Evolutionary conservation across 2,329 filamentous ascomycete species (phyloP).

Genomic region (Diaporthe citriasiana): DNA sequence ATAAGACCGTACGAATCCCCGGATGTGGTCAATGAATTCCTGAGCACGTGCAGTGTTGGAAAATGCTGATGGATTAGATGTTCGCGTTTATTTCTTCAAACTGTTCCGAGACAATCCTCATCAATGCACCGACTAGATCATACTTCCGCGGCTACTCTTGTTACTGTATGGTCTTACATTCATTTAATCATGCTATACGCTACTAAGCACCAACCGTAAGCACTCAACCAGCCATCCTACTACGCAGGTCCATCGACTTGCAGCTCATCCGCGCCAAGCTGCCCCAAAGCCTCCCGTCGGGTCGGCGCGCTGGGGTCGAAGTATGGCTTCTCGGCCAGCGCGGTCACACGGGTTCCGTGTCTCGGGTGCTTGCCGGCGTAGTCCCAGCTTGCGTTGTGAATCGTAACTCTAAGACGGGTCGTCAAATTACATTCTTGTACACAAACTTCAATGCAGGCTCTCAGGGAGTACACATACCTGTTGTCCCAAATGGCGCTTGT

Average conservation of each 20-base stretch:
- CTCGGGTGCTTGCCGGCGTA: slow-evolving; percentile 76
- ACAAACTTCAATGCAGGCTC: neutral
- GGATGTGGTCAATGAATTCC: too few species aligned
- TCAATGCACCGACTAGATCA: too few species aligned
- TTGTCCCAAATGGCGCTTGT: slow-evolving; percentile 82
- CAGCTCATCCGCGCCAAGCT: slow-evolving; percentile 70
- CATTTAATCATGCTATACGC: neutral
- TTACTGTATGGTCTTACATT: neutral
- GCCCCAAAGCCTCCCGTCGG: slow-evolving; percentile 74
- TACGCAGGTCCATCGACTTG: slow-evolving; percentile 44
- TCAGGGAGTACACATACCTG: slow-evolving; percentile 56
- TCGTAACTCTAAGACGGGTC: slow-evolving; percentile 68
- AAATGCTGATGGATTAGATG: too few species aligned
- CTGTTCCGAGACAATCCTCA: too few species aligned
- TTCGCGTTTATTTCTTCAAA: too few species aligned
- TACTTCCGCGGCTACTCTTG: too few species aligned
- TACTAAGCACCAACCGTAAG: rapidly evolving
- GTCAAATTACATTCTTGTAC: neutral
- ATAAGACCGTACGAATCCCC: too few species aligned
- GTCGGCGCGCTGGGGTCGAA: slow-evolving; percentile 76
- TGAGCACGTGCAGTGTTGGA: too few species aligned
- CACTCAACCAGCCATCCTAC: neutral
- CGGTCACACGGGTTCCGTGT: slow-evolving; percentile 80
- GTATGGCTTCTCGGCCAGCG: slow-evolving; percentile 78
- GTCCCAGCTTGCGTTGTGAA: slow-evolving; percentile 82